phyloP scores from a whole-genome alignment of 495 filamentous ascomycete genomes.

The Aspergillus ostianus region DNA sequence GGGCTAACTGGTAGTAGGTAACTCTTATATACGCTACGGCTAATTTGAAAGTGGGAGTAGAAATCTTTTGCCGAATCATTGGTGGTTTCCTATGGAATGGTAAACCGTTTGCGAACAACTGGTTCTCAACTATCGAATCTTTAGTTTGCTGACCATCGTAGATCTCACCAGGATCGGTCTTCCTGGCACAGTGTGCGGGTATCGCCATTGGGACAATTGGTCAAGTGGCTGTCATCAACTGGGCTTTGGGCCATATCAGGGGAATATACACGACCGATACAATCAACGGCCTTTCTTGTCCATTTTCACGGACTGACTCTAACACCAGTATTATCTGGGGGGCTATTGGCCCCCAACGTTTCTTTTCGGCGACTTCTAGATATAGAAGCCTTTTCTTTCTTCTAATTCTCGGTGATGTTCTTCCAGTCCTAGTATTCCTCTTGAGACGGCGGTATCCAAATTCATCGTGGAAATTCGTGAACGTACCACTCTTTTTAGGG shows the following conservation, averaged over 20 bases:
- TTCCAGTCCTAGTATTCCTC: constrained; percentile 65
- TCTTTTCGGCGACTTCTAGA: constrained; percentile 35
- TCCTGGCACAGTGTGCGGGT: constrained; percentile 61
- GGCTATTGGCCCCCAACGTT: constrained; percentile 72
- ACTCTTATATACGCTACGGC: constrained; percentile 85
- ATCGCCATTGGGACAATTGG: constrained; percentile 72
- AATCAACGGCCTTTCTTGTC: constrained; percentile 80
- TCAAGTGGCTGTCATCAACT: constrained; percentile 70
- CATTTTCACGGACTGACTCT: constrained; percentile 79
- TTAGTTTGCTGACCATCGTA: not conserved
- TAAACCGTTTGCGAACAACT: constrained; percentile 84
- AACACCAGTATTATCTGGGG: constrained; percentile 86
- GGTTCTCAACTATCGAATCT: constrained; percentile 64
- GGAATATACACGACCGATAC: constrained; percentile 74
- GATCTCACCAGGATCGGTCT: constrained; percentile 71
- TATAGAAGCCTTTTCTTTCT: constrained; percentile 68
- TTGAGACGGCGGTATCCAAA: constrained; percentile 41
- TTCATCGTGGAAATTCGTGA: constrained; percentile 23
- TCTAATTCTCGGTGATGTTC: constrained; percentile 68
- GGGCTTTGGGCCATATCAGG: constrained; percentile 74
- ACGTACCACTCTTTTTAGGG: constrained; percentile 29
- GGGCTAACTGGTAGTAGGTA: constrained; percentile 68
- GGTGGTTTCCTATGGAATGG: constrained; percentile 77
- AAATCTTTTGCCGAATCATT: constrained; percentile 73
- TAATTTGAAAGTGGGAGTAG: constrained; percentile 77